Percentiles rank a stretch among this genome's conserved stretches.
These are phyloP conservation scores for Ilex asprella DNA, from an alignment of 257 asterid genomes.

Conservation along the genomic window DNA sequence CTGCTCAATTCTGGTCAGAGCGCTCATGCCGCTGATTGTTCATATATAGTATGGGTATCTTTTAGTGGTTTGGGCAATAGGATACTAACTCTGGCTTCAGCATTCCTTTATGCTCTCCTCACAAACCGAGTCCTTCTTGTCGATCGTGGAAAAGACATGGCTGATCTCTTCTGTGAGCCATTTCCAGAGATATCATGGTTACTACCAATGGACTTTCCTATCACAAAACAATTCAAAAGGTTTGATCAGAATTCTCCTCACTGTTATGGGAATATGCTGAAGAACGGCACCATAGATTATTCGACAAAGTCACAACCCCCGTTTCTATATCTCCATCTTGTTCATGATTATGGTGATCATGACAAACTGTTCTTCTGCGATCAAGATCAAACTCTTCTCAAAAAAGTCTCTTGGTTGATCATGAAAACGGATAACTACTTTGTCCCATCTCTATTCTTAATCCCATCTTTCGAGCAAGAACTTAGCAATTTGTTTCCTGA, in stretches of 20 bases:
- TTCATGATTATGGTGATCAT: constrained; percentile 47
- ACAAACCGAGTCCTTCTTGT: constrained; percentile 71
- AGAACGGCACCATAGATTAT: constrained; percentile 23
- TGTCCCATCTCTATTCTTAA: constrained; percentile 52
- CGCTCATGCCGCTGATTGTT: constrained; percentile 37
- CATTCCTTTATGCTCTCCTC: constrained; percentile 76
- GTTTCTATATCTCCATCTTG: constrained; percentile 55
- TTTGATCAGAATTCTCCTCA: constrained; percentile 39
- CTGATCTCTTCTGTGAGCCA: constrained; percentile 82
- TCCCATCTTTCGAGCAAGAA: not conserved
- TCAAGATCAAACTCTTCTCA: constrained; percentile 40
- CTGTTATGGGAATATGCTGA: constrained; percentile 54
- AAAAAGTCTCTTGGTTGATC: constrained; percentile 51
- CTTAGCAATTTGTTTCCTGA: not conserved
- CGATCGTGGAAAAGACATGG: constrained; percentile 46
- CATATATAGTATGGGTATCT: constrained; percentile 65
- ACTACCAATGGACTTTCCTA: constrained; percentile 60
- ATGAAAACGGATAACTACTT: constrained; percentile 60
- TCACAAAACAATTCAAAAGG: constrained; percentile 20
- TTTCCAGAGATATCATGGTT: constrained; percentile 76
- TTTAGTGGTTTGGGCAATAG: constrained; percentile 68
- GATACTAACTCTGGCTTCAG: constrained; percentile 56
- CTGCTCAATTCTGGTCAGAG: constrained; percentile 34
- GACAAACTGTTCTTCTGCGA: constrained; percentile 68
- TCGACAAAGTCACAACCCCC: constrained; percentile 18